A percentile compares a stretch with the other conserved stretches of the same genome.
Conservation (phyloP, 2,329 filamentous ascomycete species). For the Periconia sp. region DNA sequence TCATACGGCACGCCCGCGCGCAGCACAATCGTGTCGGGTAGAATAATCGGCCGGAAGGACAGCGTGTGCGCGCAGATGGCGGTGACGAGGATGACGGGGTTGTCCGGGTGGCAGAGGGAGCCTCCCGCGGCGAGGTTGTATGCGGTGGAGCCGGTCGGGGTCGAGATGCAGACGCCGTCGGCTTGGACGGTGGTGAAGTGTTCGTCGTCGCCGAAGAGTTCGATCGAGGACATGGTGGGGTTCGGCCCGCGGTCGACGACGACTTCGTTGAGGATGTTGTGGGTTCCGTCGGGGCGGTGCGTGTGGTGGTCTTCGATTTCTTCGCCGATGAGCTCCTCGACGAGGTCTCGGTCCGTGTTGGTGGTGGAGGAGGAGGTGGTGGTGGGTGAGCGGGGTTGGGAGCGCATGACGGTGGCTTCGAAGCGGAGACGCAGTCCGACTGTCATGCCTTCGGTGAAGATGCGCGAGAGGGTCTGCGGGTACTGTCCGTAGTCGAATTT, state of each 20-base stretch:
- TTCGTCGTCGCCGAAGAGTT: slow-evolving; percentile 92
- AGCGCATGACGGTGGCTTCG: slow-evolving; percentile 91
- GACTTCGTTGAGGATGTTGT: slow-evolving; percentile 94
- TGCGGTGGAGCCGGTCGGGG: slow-evolving; percentile 90
- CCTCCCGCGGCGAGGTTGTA: slow-evolving; percentile 97
- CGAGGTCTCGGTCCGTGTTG: slow-evolving; percentile 54
- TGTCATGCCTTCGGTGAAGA: slow-evolving; percentile 81
- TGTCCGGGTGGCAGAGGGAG: slow-evolving; percentile 92
- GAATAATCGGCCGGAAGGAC: slow-evolving; percentile 92
- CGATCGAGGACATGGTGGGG: slow-evolving; percentile 87
- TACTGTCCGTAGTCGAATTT: slow-evolving; percentile 91
- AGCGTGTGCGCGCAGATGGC: slow-evolving; percentile 94
- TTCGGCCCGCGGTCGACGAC: slow-evolving; percentile 94
- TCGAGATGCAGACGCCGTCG: slow-evolving; percentile 91
- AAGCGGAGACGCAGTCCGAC: slow-evolving; percentile 87
- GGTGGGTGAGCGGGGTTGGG: slow-evolving; percentile 53
- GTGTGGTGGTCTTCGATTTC: slow-evolving; percentile 82
- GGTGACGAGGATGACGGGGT: slow-evolving; percentile 91
- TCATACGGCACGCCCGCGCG: slow-evolving; percentile 94
- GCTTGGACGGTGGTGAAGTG: slow-evolving; percentile 93
- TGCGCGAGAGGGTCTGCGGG: slow-evolving; percentile 65
- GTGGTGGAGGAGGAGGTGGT: no score
- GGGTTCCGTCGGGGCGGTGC: slow-evolving; percentile 79
- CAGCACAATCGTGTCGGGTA: slow-evolving; percentile 93
- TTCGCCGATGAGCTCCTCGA: slow-evolving; percentile 87